These are phyloP conservation scores for Trypanosoma cruzi DNA, from an alignment of 208 protist species.

Conservation along the genomic window DNA sequence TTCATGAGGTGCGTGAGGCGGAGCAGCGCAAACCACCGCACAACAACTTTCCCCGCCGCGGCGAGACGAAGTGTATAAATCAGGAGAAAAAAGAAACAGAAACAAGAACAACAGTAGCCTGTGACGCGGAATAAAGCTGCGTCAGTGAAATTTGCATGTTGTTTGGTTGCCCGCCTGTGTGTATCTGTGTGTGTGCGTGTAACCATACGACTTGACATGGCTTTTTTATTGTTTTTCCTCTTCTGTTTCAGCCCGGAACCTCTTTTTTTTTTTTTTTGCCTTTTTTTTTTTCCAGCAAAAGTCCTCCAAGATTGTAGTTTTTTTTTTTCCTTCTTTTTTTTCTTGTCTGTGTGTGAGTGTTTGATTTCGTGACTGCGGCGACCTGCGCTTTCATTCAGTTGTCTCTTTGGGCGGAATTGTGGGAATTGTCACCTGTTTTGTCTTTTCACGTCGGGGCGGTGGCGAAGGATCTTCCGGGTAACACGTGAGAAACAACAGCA, in stretches of 20 bases:
- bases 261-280: constrained; percentile 13
- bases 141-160: neutral
- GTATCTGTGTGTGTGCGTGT: neutral
- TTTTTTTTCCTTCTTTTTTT: constrained; percentile 8
- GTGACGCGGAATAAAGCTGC: neutral
- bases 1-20: constrained; percentile 67
- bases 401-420: neutral
- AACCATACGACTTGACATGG: neutral
- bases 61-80: neutral
- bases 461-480: neutral
- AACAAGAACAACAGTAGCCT: neutral
- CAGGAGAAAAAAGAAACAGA: neutral
- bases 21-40: constrained; percentile 2
- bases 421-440: neutral
- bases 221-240: neutral
- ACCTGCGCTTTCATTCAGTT: neutral
- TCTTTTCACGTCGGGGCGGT: neutral
- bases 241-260: neutral
- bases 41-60: neutral
- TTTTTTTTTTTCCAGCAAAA: neutral
- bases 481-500: neutral
- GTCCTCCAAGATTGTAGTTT: neutral
- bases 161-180: too few relatives aligned
- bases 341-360: neutral
- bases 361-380: neutral